Percentiles rank a stretch among this genome's conserved stretches.
phyloP scores from a whole-genome alignment of 805 yeast genomes.

The Metschnikowia kunwiensis region DNA sequence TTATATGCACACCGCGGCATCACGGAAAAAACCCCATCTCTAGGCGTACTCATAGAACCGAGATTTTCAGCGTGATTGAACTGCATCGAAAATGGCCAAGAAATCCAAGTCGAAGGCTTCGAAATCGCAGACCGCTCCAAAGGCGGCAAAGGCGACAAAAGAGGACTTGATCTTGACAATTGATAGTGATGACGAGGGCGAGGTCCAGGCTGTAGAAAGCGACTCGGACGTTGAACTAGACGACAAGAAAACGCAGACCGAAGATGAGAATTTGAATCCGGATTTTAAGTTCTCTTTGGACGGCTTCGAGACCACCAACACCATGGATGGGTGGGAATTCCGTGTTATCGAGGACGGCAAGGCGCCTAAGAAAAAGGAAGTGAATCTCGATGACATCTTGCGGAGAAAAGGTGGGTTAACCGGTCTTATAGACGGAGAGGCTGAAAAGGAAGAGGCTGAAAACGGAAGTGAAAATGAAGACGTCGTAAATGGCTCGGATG shows the following conservation, averaged over 20 bases:
- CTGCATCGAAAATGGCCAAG: conserved; percentile 17
- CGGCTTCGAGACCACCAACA: conserved; percentile 46
- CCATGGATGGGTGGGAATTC: conserved; percentile 84
- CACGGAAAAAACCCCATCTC: conserved; percentile 9
- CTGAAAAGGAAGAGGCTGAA: conserved; percentile 19
- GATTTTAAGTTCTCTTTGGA: conserved; percentile 69
- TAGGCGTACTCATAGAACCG: background rate
- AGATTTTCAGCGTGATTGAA: no score
- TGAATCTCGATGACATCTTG: conserved; percentile 84
- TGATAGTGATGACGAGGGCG: conserved; percentile 67
- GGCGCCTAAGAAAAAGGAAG: conserved; percentile 45
- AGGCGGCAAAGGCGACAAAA: conserved; percentile 15
- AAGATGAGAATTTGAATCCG: conserved; percentile 56
- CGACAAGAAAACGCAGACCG: conserved; percentile 16
- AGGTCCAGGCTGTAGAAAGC: conserved; percentile 19
- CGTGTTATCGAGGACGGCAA: conserved; percentile 43
- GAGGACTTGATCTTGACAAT: conserved; percentile 71
- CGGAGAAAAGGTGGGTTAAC: conserved; percentile 77
- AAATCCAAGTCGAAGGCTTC: no score
- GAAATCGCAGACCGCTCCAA: no score
- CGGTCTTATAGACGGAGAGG: conserved; percentile 39
- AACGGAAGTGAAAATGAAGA: conserved; percentile 20
- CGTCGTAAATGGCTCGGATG: conserved; percentile 35
- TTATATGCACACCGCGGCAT: conserved; percentile 12
- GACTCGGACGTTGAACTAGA: conserved; percentile 27